Base-by-base conservation (phyloP, 139 green algal species). In the Coelastrella sp. region DNA sequence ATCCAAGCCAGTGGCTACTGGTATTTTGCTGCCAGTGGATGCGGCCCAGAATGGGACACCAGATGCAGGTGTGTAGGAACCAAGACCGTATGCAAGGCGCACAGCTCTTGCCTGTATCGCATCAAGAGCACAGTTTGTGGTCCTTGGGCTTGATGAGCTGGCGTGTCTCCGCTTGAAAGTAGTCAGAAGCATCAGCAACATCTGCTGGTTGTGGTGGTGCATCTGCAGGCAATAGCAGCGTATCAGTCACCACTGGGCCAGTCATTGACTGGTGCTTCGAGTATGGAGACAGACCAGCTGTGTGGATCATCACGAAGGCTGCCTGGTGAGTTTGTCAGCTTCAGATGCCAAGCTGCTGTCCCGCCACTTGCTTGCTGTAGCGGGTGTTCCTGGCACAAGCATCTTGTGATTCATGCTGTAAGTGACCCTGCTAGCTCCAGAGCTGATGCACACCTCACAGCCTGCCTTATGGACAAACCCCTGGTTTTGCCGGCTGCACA, bases 261-360 rank as follows among this genome's bases (percentile, higher is more conserved):
- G 56, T 91, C 22, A 58, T 63, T 12, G 93, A 95, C 82, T 94
- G 92, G 92, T 92, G 90, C 85, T 72, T 94, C 8, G 87, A 91
- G 59, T 93, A 93, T 91, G 92, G 92, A 4, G 82, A 89, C 11
- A 10, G 61, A 19, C 88, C 92, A 15, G 82, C 73, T 57, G 72
- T 94, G 9, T 94, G 88, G 90, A 66, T 94, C 17, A 76, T 90
- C 72, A 94, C 92, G 68, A 75, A 91, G 7, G 10, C 68, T 11
- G 92, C 92, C 61, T 94, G 92, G 92, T 93, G 87, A 63, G 90
- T 19, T 70, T 15, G 14, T 12, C 35, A 49, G 35, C 35, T 57
- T n/a, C 19, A 91, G 24, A 17, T 68, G 84, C 8, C 25, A 8
- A 27, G 65, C 8, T 73, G 58, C 12, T 63, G 49, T 81, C 24